Conservation (phyloP, 371 early-diverging fungal genomes). For the Batkoa obscura region DNA sequence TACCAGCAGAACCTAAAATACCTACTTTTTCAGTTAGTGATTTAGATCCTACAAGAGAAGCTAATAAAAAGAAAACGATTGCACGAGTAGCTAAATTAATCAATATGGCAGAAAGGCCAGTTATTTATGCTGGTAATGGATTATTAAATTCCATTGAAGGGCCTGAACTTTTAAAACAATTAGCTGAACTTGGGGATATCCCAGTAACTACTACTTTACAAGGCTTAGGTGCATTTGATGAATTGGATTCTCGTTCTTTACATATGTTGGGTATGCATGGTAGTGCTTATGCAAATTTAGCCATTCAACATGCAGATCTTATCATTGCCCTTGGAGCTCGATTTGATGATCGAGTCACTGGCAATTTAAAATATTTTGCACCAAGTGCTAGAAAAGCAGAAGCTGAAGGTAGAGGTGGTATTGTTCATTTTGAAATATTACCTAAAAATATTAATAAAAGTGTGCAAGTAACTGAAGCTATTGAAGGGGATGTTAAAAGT, state of each 20-base stretch:
- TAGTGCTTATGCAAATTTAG: conserved; percentile 85
- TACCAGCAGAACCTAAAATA: conserved; percentile 40
- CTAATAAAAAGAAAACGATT: conserved; percentile 23
- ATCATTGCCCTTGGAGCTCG: conserved; percentile 93
- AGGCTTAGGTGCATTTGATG: conserved; percentile 85
- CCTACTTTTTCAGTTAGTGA: conserved; percentile 42
- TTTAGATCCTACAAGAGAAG: conserved; percentile 17
- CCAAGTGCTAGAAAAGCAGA: conserved; percentile 82
- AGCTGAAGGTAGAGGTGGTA: conserved; percentile 75
- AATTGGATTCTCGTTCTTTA: conserved; percentile 64
- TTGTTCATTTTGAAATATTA: conserved; percentile 94
- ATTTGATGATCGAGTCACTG: conserved; percentile 97
- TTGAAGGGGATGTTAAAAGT: conserved; percentile 85
- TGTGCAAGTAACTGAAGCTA: conserved; percentile 68
- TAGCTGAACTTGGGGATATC: conserved; percentile 70
- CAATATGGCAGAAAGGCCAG: conserved; percentile 74
- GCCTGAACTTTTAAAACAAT: conserved; percentile 46
- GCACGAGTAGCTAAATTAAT: conserved; percentile 59
- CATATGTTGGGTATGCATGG: conserved; percentile 99
- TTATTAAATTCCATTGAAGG: conserved; percentile 66
- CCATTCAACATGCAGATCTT: conserved; percentile 89
- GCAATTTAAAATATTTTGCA: conserved; percentile 67
- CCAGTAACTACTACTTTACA: conserved; percentile 91
- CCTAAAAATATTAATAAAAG: conserved; percentile 98
- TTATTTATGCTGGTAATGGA: conserved; percentile 92